Conservation (phyloP, 768 basidiomycete species). For the Leccinum incarnatum region DNA sequence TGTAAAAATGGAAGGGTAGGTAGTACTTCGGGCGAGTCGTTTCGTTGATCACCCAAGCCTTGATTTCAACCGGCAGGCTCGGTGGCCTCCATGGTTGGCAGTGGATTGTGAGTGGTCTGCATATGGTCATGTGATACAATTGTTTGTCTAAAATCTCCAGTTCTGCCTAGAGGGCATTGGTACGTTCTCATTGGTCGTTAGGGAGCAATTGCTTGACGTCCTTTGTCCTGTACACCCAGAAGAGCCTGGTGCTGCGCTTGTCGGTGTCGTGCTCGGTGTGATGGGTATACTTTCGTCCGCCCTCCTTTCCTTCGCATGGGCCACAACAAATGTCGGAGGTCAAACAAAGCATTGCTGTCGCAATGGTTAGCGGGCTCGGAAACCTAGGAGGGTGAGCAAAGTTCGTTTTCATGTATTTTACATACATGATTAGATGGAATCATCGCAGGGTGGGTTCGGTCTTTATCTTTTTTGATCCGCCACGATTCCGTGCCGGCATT, state of each 20-base stretch:
- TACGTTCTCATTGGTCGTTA: too few species aligned
- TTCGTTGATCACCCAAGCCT: too few species aligned
- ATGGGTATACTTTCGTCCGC: not conserved
- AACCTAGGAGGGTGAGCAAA: not conserved
- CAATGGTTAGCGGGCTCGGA: not conserved
- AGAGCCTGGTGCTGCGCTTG: not conserved
- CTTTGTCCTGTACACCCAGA: slow-evolving; percentile 37
- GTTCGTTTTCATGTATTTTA: not conserved
- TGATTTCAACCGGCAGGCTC: too few species aligned
- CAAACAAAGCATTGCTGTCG: not conserved
- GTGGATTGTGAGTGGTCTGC: too few species aligned
- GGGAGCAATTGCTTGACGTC: too few species aligned
- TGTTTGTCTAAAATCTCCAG: too few species aligned
- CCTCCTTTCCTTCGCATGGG: not conserved
- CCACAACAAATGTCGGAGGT: not conserved
- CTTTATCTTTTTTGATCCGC: not conserved
- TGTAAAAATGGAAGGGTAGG: too few species aligned
- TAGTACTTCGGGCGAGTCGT: too few species aligned
- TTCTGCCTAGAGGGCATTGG: too few species aligned
- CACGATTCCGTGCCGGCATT: not conserved
- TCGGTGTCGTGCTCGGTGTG: not conserved
- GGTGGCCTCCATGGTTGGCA: too few species aligned
- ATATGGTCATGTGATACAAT: too few species aligned
- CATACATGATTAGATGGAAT: not conserved
- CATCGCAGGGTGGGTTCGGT: not conserved